Conservation (phyloP, 176 grass and related monocot genomes). For the Aegilops sharonensis region DNA sequence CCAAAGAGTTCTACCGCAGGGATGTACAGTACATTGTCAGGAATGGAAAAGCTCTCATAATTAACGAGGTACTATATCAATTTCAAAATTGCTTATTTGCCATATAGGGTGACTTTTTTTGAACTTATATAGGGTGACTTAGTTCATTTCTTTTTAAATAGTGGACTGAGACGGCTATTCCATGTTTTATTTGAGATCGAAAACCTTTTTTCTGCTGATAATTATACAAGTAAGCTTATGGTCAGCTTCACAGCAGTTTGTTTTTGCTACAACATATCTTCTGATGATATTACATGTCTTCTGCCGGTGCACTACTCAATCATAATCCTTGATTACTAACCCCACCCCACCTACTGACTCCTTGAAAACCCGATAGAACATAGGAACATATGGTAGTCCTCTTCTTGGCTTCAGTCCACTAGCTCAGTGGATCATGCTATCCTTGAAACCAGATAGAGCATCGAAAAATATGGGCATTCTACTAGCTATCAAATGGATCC, state of each 20-base stretch:
- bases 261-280: neutral
- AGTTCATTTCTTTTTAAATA: neutral
- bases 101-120: neutral
- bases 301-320: neutral
- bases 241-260: neutral
- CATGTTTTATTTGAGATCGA: neutral
- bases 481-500: neutral
- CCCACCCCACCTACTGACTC: neutral
- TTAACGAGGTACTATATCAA: constrained; percentile 70
- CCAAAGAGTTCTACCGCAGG: constrained; percentile 84
- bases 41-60: constrained; percentile 88
- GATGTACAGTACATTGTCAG: constrained; percentile 96
- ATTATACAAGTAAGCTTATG: neutral
- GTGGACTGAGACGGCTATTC: neutral
- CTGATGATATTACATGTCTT: too few species aligned
- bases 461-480: neutral
- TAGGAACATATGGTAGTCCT: neutral
- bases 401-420: neutral
- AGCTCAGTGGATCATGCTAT: neutral
- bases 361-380: neutral
- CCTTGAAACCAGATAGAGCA: neutral
- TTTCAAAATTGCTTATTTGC: neutral
- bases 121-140: neutral
- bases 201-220: constrained; percentile 6
- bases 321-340: neutral